These are phyloP conservation scores for Bassia scoparia DNA, from an alignment of 148 eudicot genomes.

Conservation along the genomic window DNA sequence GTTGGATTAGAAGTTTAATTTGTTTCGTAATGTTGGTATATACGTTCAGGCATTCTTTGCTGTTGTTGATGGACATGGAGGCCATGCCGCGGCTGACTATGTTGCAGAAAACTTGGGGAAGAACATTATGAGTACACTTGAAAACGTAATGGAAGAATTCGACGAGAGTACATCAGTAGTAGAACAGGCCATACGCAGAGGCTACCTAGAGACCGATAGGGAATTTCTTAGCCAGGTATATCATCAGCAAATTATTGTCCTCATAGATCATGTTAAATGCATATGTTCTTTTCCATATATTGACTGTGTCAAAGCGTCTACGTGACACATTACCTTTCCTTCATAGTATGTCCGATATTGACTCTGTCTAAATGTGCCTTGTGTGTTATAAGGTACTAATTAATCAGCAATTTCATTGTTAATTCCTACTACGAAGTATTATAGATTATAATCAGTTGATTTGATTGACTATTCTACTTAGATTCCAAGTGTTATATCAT, in stretches of 20 bases:
- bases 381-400: not conserved
- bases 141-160: not conserved
- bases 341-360: not conserved
- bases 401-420: slow-evolving; percentile 7
- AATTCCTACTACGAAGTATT: not conserved
- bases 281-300: too few species aligned
- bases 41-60: slow-evolving; percentile 55
- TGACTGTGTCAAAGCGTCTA: slow-evolving; percentile 8
- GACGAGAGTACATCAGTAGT: slow-evolving; percentile 23
- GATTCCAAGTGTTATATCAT: not conserved
- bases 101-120: slow-evolving; percentile 48
- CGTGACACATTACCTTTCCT: not conserved
- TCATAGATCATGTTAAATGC: too few species aligned
- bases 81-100: slow-evolving; percentile 56
- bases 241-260: too few species aligned
- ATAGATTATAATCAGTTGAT: too few species aligned
- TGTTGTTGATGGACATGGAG: slow-evolving; percentile 74
- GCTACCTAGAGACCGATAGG: slow-evolving; percentile 45
- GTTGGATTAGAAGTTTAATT: too few species aligned
- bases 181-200: slow-evolving; percentile 42
- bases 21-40: not conserved
- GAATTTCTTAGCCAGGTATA: slow-evolving; percentile 50
- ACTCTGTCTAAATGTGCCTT: slow-evolving; percentile 2
- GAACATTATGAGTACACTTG: slow-evolving; percentile 36
- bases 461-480: not conserved